Base-by-base conservation (phyloP, 208 protist species). In the Acanthamoeba lenticulata region DNA sequence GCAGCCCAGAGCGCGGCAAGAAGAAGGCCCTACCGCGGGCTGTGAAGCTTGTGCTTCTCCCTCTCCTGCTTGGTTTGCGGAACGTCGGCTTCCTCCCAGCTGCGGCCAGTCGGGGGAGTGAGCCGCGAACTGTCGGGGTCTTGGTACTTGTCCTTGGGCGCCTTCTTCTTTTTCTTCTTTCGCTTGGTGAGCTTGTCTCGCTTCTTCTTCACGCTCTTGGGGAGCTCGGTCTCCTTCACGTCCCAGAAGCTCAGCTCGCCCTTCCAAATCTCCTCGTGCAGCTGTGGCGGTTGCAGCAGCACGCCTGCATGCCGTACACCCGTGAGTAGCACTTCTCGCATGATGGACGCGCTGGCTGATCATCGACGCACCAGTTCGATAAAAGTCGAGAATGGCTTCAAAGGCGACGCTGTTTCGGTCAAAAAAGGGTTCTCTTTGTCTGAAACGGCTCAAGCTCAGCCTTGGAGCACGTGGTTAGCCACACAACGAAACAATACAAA, bases 231-330 rank as follows among this genome's bases (percentile, higher is more conserved):
- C 45, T 89, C 83, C 29, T 42, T 44, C 7, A 69, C 34, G 36
- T 90, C 36, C 74, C 74, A 85, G 27, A 36, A 85, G 42, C 42
- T 29, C n/a, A 85, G 27, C 74, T 85, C 74, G 24, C 17, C 42
- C 42, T 55, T 85, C 74, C 74, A 85, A 1, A 85, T 34, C n/a
- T 85, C 74, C 21, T 85, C 74, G 42, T 85, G 74, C 74, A 85
- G 24, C 42, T 85, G 40, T 85, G 74, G 74, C 29, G 74, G 74
- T n/a, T 85, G 45, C 27, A 85, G 42, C 11, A 85, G 44, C 17
- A 85, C 24, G 27, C 74, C 74, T 85, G 4, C 29, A 44, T 1
- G 36, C 67, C 4, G 27, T 6, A 38, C 5, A 79, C 29, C 1
- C 7, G 7, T 38, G 67, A 79, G 38, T 15, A 79, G 47, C 2